Evolutionary conservation across 495 filamentous ascomycete genomes (phyloP), one percentile per base, ranked within the genome.

Genomic region (Podospora fimiseda): DNA sequence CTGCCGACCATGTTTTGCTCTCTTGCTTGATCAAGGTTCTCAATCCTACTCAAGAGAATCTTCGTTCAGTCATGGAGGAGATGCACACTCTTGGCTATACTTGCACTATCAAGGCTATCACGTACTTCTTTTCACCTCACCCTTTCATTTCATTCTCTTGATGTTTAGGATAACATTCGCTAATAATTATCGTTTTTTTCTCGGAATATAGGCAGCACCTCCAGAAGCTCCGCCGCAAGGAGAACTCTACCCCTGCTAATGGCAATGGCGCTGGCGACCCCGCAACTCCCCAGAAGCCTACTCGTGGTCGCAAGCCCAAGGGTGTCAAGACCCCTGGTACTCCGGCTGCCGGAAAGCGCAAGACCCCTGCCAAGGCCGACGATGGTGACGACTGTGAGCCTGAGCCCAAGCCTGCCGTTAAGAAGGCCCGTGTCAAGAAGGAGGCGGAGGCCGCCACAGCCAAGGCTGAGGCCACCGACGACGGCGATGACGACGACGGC

Each of bases 211-310:
- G 70, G 20, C 70, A 72, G 60, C 70, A 72, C 8, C 55, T 72
- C 0, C 70, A 72, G 46, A 72, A 72, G 49, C 60, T 72, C 0
- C 62, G 66, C 6, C 65, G 63, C 39, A 71, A 71, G 57, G 67
- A 68, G 14, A 56, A 52, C 0, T 48, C 23, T 9, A 33, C 27
- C 30, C 13, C 2, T 27, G 45, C 45, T 3, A 14, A 18, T 18
- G 24, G 16, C n/a, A 49, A 36, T n/a, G 42, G 13, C 15, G 54
- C 22, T 5, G 53, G 46, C 27, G 19, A 48, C 2, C 49, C 39
- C n/a, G 27, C 9, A 6, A 43, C 55, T 6, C 6, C 27, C 4
- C 49, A 58, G 38, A 64, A 61, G 44, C 42, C 53, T 9, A 47
- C 53, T 14, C 19, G 18, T 13, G 44, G 42, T 2, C 53, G 50